phyloP scores from a whole-genome alignment of 768 basidiomycete genomes.

The Leccinum arenicola region DNA sequence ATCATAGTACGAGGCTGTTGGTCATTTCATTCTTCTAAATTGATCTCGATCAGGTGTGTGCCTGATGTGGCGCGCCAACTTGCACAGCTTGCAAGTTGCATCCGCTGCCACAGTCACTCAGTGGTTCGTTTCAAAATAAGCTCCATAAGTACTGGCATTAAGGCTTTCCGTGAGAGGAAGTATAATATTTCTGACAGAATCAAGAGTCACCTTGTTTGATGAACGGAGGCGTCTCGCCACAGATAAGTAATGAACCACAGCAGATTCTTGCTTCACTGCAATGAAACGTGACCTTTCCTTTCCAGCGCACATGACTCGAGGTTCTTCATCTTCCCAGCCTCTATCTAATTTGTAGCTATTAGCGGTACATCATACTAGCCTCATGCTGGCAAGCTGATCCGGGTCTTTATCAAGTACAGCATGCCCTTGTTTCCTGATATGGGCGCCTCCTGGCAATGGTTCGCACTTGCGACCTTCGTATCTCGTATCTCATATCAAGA shows the following conservation, averaged over 20 bases:
- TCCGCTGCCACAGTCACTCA: not conserved
- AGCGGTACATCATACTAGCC: not conserved
- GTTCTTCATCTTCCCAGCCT: not conserved
- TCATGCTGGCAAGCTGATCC: not conserved
- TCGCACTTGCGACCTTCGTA: not conserved
- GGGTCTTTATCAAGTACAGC: constrained; percentile 11
- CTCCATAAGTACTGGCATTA: not conserved
- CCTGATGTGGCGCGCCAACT: constrained; percentile 11
- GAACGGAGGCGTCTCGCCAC: constrained; percentile 12
- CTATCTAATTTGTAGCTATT: not conserved
- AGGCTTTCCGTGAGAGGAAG: not conserved
- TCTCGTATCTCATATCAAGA: constrained; percentile 2
- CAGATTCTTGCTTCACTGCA: constrained; percentile 2
- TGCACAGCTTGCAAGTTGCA: not conserved
- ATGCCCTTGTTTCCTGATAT: constrained; percentile 5
- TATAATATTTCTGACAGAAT: constrained; percentile 6
- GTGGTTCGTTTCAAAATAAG: constrained; percentile 18
- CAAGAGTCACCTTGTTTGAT: constrained; percentile 7
- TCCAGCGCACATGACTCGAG: constrained; percentile 1
- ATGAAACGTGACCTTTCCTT: not conserved
- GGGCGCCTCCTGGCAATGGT: not conserved
- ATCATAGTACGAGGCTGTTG: not conserved
- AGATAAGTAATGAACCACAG: constrained; percentile 7
- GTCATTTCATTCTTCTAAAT: constrained; percentile 3
- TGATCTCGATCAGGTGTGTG: constrained; percentile 1